Evolutionary conservation across 2,329 filamentous ascomycete species (phyloP), one percentile per base, ranked within the genome.

Genomic region (Beauveria scarabaeidicola): DNA sequence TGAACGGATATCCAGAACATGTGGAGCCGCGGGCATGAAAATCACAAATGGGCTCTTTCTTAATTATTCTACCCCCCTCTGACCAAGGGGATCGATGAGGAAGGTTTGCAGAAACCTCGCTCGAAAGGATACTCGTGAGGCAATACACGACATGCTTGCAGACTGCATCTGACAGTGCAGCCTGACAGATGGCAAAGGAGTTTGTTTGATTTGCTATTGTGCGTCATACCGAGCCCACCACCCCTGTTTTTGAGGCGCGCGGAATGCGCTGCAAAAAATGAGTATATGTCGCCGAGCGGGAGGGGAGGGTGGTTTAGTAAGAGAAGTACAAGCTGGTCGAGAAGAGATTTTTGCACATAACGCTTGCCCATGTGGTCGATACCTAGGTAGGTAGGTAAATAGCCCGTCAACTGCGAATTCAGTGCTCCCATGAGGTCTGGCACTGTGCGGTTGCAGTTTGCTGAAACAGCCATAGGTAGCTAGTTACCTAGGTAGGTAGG

Each of bases 161-260:
- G 32, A 36, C 11, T 36, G 11, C 43, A 46, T 23, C 48, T 36
- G 32, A 15, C 32, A 15, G 29, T 51, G 48, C n/a, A 51, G 27
- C 9, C 48, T 36, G 48, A 15, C 32, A 36, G 32, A 36, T 36
- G 13, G 29, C 25, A 51, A 51, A 27, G 29, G 48, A 36, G 25
- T 29, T 13, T 9, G 48, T 51, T 29, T 32, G 48, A 29, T 29
- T 50, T 50, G 7, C 23, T 15, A 29, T n/a, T 54, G 32, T 54
- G 52, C 52, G 52, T 44, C 52, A 54, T 54, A 44, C 52, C 52
- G 40, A 54, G 52, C 38, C 52, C 40, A 54, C 52, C 52, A 54
- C 17, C 32, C 25, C 8, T 44, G 9, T 7, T 50, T n/a, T n/a
- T 36, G 32, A 36, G 32, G 32, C 15, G 50, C 27, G 36, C 50